These are phyloP conservation scores for Rhodotorula sp. DNA, from an alignment of 1,284 basidiomycete genomes.

Conservation along the genomic window DNA sequence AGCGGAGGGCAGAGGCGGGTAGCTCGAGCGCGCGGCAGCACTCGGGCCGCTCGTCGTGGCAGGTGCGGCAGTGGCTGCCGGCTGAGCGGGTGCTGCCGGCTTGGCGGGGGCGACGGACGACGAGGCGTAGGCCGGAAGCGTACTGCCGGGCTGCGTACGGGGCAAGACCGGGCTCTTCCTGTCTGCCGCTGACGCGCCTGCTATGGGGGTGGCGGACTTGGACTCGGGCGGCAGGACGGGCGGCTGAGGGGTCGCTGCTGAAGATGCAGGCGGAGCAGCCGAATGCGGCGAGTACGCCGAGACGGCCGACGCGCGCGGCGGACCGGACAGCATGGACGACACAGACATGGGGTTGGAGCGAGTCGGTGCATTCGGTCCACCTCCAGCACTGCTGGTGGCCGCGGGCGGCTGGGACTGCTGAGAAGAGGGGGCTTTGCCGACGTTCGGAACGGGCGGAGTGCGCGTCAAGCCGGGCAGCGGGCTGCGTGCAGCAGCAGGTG, in stretches of 20 bases:
- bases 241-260: slow-evolving; percentile 3
- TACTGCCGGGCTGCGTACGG: slow-evolving; percentile 1
- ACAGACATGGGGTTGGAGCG: slow-evolving; percentile 39
- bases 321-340: slow-evolving; percentile 38
- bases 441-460: not conserved
- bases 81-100: not conserved
- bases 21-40: slow-evolving; percentile 11
- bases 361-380: not conserved
- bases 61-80: not conserved
- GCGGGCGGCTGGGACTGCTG: not conserved
- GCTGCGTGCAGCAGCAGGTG: not conserved
- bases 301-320: slow-evolving; percentile 17
- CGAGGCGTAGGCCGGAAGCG: not conserved
- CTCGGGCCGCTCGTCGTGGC: not conserved
- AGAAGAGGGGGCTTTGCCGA: not conserved
- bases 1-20: slow-evolving; percentile 39
- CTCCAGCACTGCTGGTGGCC: not conserved
- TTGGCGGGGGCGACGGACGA: not conserved
- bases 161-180: not conserved
- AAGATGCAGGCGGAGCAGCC: not conserved
- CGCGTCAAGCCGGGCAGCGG: not conserved
- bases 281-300: slow-evolving; percentile 12
- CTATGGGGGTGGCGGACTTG: not conserved
- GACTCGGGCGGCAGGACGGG: slow-evolving; percentile 10
- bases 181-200: not conserved